phyloP scores from a whole-genome alignment of 306 rosid species.

The Begonia masoniana region DNA sequence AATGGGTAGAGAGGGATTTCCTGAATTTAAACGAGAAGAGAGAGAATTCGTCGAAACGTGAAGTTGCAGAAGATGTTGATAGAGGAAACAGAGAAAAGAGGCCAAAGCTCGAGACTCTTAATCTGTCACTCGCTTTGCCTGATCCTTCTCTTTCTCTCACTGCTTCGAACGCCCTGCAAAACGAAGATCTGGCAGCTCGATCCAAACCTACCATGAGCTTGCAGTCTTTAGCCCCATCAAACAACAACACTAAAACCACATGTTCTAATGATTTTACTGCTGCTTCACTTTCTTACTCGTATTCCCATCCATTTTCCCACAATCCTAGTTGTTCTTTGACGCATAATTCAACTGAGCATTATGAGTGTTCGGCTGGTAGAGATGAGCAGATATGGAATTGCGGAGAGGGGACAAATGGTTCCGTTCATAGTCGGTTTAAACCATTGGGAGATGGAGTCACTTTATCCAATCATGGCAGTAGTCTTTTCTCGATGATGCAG shows the following conservation, averaged over 20 bases:
- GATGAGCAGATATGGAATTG: constrained; percentile 93
- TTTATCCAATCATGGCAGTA: constrained; percentile 54
- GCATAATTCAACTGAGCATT: constrained; percentile 73
- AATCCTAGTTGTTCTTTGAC: constrained; percentile 86
- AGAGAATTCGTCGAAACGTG: constrained; percentile 49
- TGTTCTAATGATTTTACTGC: constrained; percentile 68
- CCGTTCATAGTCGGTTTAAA: constrained; percentile 96
- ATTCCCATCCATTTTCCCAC: constrained; percentile 63
- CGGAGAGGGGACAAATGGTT: constrained; percentile 97
- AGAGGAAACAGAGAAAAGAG: constrained; percentile 51
- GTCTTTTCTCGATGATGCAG: constrained; percentile 57
- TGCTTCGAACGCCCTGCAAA: constrained; percentile 63
- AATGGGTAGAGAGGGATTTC: constrained; percentile 85
- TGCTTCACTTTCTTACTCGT: constrained; percentile 45
- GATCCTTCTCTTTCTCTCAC: constrained; percentile 55
- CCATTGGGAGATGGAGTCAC: constrained; percentile 87
- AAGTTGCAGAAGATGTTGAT: constrained; percentile 43
- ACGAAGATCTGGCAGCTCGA: constrained; percentile 26
- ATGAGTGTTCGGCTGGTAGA: constrained; percentile 59
- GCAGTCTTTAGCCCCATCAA: constrained; percentile 33
- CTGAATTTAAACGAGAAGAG: constrained; percentile 53
- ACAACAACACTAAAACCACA: constrained; percentile 25
- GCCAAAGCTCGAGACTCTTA: constrained; percentile 63
- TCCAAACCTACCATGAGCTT: constrained; percentile 29
- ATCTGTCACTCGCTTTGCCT: constrained; percentile 78